Conservation (phyloP, 2,329 filamentous ascomycete genomes). For the Penicillium palitans region DNA sequence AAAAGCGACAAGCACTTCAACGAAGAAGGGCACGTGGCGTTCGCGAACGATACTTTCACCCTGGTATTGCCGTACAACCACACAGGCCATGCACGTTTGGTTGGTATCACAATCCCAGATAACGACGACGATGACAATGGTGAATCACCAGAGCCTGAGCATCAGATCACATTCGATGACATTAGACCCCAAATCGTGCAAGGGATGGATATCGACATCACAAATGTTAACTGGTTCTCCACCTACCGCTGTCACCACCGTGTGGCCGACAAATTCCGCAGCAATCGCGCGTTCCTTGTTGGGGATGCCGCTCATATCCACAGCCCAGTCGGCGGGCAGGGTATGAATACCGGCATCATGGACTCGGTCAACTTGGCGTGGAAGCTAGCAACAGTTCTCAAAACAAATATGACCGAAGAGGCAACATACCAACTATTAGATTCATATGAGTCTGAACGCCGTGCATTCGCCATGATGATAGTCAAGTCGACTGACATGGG, state of each 20-base stretch:
- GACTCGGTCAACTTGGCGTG: slow-evolving; percentile 57
- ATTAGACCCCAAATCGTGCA: slow-evolving; percentile 26
- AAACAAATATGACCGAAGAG: slow-evolving; percentile 27
- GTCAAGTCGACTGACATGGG: slow-evolving; percentile 45
- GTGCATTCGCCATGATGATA: slow-evolving; percentile 49
- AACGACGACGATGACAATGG: slow-evolving; percentile 2
- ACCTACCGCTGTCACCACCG: slow-evolving; percentile 51
- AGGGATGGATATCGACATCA: slow-evolving; percentile 26
- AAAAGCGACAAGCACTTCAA: slow-evolving; percentile 25
- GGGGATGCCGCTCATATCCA: slow-evolving; percentile 61
- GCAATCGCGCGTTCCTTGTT: slow-evolving; percentile 54
- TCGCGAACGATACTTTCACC: slow-evolving; percentile 40
- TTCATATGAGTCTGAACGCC: slow-evolving; percentile 52
- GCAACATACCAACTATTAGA: slow-evolving; percentile 46
- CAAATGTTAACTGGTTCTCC: slow-evolving; percentile 43
- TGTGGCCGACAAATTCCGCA: slow-evolving; percentile 45
- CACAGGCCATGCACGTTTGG: slow-evolving; percentile 25
- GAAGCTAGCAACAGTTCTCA: slow-evolving; percentile 53
- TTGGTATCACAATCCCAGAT: slow-evolving; percentile 24
- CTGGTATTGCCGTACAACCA: slow-evolving; percentile 34
- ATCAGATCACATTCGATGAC: slow-evolving; percentile 35
- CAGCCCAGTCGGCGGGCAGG: slow-evolving; percentile 57
- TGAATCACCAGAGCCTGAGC: slow-evolving; percentile 17
- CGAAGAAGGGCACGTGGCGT: slow-evolving; percentile 35
- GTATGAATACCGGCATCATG: slow-evolving; percentile 59